These are phyloP conservation scores for Starmerella vaccinii DNA, from an alignment of 805 yeast species.

Conservation along the genomic window DNA sequence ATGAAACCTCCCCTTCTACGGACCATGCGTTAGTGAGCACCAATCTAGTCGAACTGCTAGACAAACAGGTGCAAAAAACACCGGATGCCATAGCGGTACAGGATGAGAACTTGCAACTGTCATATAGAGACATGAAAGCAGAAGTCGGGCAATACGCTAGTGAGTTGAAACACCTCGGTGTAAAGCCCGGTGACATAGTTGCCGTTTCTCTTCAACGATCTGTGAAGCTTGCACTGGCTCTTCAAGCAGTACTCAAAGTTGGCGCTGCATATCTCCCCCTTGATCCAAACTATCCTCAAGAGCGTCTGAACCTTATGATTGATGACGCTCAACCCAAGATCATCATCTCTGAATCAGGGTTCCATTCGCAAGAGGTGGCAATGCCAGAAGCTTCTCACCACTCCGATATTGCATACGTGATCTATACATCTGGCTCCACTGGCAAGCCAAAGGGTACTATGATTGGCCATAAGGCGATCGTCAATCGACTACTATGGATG, in stretches of 20 bases:
- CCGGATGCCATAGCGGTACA: constrained; percentile 8
- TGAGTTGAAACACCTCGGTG: background rate
- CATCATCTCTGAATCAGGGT: background rate
- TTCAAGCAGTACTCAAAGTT: constrained; percentile 9
- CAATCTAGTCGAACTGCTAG: constrained; percentile 1
- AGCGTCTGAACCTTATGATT: constrained; percentile 12
- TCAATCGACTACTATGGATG: constrained; percentile 18
- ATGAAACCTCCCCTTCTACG: background rate
- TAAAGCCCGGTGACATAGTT: constrained; percentile 13
- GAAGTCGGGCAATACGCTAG: background rate
- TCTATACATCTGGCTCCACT: constrained; percentile 81
- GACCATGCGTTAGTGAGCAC: background rate
- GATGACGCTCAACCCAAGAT: constrained; percentile 14
- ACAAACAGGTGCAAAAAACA: background rate
- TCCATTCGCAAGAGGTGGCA: background rate
- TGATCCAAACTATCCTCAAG: constrained; percentile 13
- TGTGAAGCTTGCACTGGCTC: constrained; percentile 4
- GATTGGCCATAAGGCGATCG: constrained; percentile 28
- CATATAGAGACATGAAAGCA: constrained; percentile 6
- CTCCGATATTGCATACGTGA: constrained; percentile 55
- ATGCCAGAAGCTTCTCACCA: background rate
- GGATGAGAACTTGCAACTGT: constrained; percentile 1
- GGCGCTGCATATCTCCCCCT: constrained; percentile 18
- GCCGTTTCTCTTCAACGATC: constrained; percentile 13
- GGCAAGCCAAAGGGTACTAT: constrained; percentile 80